A percentile compares a stretch with the other conserved stretches of the same genome.
phyloP scores from a whole-genome alignment of 1,139 yeast species.

The Yamadazyma trypodendri region DNA sequence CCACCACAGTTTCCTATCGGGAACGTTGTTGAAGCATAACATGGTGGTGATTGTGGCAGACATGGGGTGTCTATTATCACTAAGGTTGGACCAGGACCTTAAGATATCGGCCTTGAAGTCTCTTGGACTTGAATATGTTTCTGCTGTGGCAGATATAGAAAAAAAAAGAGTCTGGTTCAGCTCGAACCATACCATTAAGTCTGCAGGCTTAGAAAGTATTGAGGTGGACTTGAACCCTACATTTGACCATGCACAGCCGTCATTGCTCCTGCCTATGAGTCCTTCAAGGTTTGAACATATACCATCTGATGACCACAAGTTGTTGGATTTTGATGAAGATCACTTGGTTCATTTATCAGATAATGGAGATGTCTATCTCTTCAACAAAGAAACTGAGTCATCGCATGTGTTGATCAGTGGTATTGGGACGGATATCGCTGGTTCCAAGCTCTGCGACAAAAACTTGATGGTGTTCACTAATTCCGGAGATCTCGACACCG shows the following conservation, averaged over 20 bases:
- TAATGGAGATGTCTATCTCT: too few relatives aligned
- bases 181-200: background rate
- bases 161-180: background rate
- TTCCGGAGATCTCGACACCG: conserved; percentile 33
- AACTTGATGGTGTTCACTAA: conserved; percentile 34
- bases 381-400: too few relatives aligned
- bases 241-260: too few relatives aligned
- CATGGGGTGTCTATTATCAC: conserved; percentile 36
- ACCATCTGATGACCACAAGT: conserved; percentile 13
- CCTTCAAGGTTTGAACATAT: conserved; percentile 11
- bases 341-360: conserved; percentile 25
- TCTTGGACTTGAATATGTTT: background rate
- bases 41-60: conserved; percentile 45
- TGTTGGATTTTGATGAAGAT: conserved; percentile 17
- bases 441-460: too few relatives aligned
- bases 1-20: conserved; percentile 46
- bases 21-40: conserved; percentile 32
- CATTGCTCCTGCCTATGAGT: too few relatives aligned
- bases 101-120: background rate
- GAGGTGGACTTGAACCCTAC: too few relatives aligned
- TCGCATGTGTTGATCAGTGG: too few relatives aligned
- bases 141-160: conserved; percentile 1
- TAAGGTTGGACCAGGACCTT: conserved; percentile 22
- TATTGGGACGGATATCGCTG: too few relatives aligned
- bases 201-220: background rate